Base-by-base conservation (phyloP, 495 filamentous ascomycete genomes). In the Trichocladium uniseriatum region DNA sequence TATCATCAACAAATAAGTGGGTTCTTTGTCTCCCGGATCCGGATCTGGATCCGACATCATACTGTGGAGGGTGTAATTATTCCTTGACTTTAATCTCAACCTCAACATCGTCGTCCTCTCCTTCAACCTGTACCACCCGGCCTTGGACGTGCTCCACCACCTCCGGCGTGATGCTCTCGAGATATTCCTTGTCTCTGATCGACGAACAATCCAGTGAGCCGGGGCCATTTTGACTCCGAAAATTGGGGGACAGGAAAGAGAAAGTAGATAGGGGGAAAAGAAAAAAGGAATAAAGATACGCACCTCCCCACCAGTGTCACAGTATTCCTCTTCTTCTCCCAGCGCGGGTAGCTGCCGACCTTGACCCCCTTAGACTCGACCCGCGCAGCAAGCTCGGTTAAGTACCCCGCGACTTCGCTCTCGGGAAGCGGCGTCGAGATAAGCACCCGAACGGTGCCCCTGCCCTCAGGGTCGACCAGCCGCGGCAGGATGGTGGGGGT, bases 301-400 rank as follows among this genome's bases (percentile, higher is more conserved):
- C 53, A 74, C 70, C 62, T 75, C 11, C 92, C 92, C 15, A 95
- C 90, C 21, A 98, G 70, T 20, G 92, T 97, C 24, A 98, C 86
- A 0, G 88, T 90, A 62, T 98, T 98, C 22, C 76, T 74, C 57
- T 80, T 80, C 73, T 85, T 91, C 0, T 83, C 87, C 92, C 89
- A 95, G 40, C 87, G 72, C 19, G 92, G 92, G 68, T 98, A 98
- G 61, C 87, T 94, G 7, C 92, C 92, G n/a, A 98, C 87, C 69
- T 96, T 96, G 45, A 98, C 76, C 0, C 87, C 87, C 53, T 76
- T 76, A 0, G 77, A 66, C 62, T 79, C 79, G 7, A 86, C 86
- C 63, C 75, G 79, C 13, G 62, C 74, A 11, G 89, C 86, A 48
- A 98, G 67, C 53, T 84, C 77, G 3, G 87, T 89, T 64, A 98